A percentile compares a stretch with the other conserved stretches of the same genome.
Evolutionary conservation across 2,329 filamentous ascomycete genomes (phyloP).

Genomic region (Neophaeococcomyces aloes): DNA sequence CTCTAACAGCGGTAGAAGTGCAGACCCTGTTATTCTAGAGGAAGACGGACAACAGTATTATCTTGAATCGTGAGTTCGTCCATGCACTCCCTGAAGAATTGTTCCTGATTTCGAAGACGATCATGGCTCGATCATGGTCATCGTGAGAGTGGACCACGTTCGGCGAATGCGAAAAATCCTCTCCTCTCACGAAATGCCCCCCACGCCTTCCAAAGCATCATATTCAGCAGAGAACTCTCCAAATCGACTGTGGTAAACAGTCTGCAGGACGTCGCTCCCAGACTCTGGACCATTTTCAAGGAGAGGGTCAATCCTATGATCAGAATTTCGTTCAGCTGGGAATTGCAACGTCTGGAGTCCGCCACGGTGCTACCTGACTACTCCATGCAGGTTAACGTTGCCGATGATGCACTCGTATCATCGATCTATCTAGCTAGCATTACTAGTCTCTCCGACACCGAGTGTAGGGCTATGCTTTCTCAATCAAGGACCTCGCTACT

Average conservation of each 20-base stretch:
- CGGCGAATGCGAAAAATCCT: slow-evolving; percentile 4
- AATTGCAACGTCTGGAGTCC: slow-evolving; percentile 7
- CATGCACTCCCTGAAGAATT: background rate
- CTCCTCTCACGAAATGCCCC: slow-evolving; percentile 7
- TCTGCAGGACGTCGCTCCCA: slow-evolving; percentile 8
- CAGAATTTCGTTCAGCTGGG: slow-evolving; percentile 11
- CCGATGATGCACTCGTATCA: slow-evolving; percentile 12
- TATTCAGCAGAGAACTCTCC: too few relatives aligned
- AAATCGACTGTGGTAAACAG: too few relatives aligned
- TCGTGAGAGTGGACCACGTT: background rate
- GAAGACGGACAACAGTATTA: slow-evolving; percentile 6
- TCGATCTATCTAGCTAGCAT: slow-evolving; percentile 13
- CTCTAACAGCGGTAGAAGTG: background rate
- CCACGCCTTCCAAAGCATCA: background rate
- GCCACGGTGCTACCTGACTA: slow-evolving; percentile 5
- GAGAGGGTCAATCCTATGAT: slow-evolving; percentile 12
- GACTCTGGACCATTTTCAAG: slow-evolving; percentile 14
- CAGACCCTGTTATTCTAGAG: slow-evolving; percentile 5
- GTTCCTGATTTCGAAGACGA: background rate
- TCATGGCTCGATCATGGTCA: background rate
- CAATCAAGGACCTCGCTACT: slow-evolving; percentile 3
- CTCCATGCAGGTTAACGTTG: slow-evolving; percentile 8
- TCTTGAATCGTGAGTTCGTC: slow-evolving; percentile 6
- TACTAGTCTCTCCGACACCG: slow-evolving; percentile 10
- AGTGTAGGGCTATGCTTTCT: slow-evolving; percentile 5